Base-by-base conservation (phyloP, 495 filamentous ascomycete species). In the Aspergillus steynii region DNA sequence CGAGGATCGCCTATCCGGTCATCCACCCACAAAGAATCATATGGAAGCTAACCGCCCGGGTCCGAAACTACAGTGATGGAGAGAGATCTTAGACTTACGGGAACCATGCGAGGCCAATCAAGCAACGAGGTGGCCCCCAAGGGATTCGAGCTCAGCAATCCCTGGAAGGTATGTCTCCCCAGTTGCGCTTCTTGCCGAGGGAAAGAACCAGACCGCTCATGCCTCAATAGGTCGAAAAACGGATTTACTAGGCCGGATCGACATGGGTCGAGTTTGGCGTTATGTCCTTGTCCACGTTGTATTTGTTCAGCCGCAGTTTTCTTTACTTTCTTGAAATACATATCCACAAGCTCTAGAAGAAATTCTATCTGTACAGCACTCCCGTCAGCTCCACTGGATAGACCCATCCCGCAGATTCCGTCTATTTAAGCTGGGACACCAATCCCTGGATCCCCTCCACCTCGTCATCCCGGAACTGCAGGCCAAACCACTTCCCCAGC, bases 131-230 rank as follows among this genome's bases (percentile, higher is more conserved):
- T 80, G 60, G 95, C 95, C 42, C 96, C 95, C 15, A 77, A 82
- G 47, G 94, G 93, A 42, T 99, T 96, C 80, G 94, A 97, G 69
- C 66, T 97, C 68, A 97, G 88, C 83, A 97, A 97, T 75, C 90
- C 92, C 31, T 99, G 96, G 96, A 93, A 85, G 84, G 89, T 91
- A 82, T 53, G 80, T 20, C 0, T 20, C 20, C 20, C 20, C 20
- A 20, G 20, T 20, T 20, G 20, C 20, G 20, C 20, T 20, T 20
- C 20, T 20, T 20, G 20, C 20, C 20, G 20, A 20, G 20, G 20
- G 20, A 20, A 48, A n/a, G 8, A 46, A 46, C 1, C 15, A 46
- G 8, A 57, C 25, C 29, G 12, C 14, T 12, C 3, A 20, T 20
- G 20, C 20, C 20, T 20, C 20, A 20, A 20, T 20, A 79, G 76